These are phyloP conservation scores for Blastomyces percursus DNA, from an alignment of 2,329 filamentous ascomycete genomes.

Conservation along the genomic window DNA sequence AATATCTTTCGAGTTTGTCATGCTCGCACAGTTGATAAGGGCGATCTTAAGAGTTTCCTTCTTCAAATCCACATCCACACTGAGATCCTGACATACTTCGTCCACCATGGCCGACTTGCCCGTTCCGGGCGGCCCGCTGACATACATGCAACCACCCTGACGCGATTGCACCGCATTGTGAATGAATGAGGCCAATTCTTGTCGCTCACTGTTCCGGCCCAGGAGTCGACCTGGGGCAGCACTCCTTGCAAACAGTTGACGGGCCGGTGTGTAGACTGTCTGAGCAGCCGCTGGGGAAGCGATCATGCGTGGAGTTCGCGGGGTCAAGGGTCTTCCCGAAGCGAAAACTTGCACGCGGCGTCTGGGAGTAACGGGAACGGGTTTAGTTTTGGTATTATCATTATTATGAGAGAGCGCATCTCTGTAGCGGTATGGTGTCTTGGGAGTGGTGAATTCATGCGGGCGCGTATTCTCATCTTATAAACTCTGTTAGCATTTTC, in stretches of 20 bases:
- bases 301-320: conserved; percentile 66
- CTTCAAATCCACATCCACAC: conserved; percentile 32
- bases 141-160: conserved; percentile 74
- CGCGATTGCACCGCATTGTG: conserved; percentile 48
- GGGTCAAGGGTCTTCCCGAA: conserved; percentile 59
- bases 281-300: conserved; percentile 55
- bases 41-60: conserved; percentile 49
- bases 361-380: conserved; percentile 64
- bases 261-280: conserved; percentile 76
- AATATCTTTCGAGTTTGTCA: conserved; percentile 77
- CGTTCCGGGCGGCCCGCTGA: conserved; percentile 90
- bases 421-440: conserved; percentile 58
- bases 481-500: not conserved
- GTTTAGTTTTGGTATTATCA: conserved; percentile 14
- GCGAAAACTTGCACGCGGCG: conserved; percentile 62
- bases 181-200: conserved; percentile 60
- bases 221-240: conserved; percentile 63
- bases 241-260: conserved; percentile 75
- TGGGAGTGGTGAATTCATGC: conserved; percentile 39
- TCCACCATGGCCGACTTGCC: conserved; percentile 92
- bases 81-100: conserved; percentile 56
- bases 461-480: conserved; percentile 36
- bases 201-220: conserved; percentile 59
- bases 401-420: conserved; percentile 55
- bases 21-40: conserved; percentile 95